Percentiles rank a stretch among this genome's conserved stretches.
These are phyloP conservation scores for Protomyces macrosporus DNA, from an alignment of 1,139 yeast genomes.

Conservation along the genomic window DNA sequence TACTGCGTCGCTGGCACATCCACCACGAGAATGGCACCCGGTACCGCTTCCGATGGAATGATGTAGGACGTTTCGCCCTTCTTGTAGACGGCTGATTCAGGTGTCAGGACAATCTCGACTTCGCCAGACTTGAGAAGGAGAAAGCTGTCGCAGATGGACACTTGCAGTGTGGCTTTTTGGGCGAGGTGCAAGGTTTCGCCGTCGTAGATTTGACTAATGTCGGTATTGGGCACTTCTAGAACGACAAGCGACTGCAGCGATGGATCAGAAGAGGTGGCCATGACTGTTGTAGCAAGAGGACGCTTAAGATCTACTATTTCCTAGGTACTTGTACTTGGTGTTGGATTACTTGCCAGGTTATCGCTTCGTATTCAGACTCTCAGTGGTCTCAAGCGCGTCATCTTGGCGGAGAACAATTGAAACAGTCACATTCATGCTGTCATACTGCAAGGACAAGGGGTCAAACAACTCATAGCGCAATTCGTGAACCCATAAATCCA, in stretches of 20 bases:
- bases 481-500: neutral
- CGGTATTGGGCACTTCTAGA: neutral
- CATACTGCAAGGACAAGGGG: neutral
- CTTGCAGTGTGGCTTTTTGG: constrained; percentile 1
- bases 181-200: constrained; percentile 2
- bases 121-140: constrained; percentile 2
- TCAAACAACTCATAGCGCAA: neutral
- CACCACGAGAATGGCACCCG: constrained; percentile 10
- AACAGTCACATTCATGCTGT: neutral
- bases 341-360: too few relatives aligned
- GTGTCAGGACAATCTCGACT: constrained; percentile 15
- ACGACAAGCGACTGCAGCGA: neutral
- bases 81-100: constrained; percentile 10
- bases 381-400: neutral
- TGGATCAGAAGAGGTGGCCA: neutral
- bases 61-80: constrained; percentile 5
- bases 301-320: too few relatives aligned
- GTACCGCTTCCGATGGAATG: constrained; percentile 13
- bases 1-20: neutral
- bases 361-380: neutral
- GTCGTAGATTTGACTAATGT: constrained; percentile 14
- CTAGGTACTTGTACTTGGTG: neutral
- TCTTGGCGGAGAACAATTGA: neutral
- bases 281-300: neutral
- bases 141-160: constrained; percentile 4